phyloP scores from a whole-genome alignment of 257 asterid genomes.

The Avicennia marina region DNA sequence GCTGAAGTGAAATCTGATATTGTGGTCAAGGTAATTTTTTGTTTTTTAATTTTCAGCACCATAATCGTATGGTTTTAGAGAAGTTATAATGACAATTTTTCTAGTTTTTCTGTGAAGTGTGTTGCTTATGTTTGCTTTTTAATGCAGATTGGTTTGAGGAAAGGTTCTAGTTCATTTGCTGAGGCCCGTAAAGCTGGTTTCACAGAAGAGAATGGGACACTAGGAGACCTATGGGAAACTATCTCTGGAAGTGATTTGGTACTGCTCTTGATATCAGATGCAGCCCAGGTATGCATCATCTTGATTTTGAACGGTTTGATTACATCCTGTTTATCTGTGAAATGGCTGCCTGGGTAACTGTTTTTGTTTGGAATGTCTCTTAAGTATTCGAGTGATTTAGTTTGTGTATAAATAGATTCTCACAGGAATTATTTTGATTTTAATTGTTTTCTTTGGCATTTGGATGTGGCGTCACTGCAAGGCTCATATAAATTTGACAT shows the following conservation, averaged over 20 bases:
- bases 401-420: neutral
- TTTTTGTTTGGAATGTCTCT: too few relatives aligned
- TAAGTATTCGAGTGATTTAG: neutral
- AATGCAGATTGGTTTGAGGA: slow-evolving; percentile 85
- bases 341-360: too few relatives aligned
- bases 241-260: slow-evolving; percentile 86
- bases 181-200: slow-evolving; percentile 94
- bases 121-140: slow-evolving; percentile 12
- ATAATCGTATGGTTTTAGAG: neutral
- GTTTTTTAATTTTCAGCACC: neutral
- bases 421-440: neutral
- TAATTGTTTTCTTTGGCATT: neutral
- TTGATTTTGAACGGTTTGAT: neutral
- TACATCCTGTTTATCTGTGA: neutral
- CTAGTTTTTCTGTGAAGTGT: neutral
- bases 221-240: slow-evolving; percentile 95
- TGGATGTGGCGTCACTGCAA: neutral
- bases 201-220: slow-evolving; percentile 83
- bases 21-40: slow-evolving; percentile 68
- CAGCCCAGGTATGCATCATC: slow-evolving; percentile 73
- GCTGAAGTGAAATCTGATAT: slow-evolving; percentile 73
- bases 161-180: slow-evolving; percentile 83
- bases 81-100: neutral
- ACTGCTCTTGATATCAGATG: slow-evolving; percentile 84
- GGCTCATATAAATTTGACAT: neutral